Evolutionary conservation across 495 filamentous ascomycete genomes (phyloP).

Genomic region (Cairneyella variabilis): DNA sequence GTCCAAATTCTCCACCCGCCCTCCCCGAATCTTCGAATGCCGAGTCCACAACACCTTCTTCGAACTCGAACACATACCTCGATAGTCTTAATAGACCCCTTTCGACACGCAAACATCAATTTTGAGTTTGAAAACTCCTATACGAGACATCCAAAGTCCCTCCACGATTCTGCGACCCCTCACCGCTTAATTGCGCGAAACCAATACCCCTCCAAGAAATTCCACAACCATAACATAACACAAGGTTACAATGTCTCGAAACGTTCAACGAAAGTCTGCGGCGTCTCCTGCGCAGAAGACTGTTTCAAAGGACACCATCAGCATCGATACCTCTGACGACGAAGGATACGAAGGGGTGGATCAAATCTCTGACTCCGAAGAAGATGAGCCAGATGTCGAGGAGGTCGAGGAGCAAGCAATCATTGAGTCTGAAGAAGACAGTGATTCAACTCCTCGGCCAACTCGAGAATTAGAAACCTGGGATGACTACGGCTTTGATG

Average conservation of each 20-base stretch:
- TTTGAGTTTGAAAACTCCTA: not conserved
- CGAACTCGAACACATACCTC: not conserved
- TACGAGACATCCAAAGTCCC: not conserved
- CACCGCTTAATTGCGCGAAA: conserved; percentile 21
- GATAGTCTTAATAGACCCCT: conserved; percentile 14
- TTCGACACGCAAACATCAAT: not conserved
- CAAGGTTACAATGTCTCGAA: conserved; percentile 44
- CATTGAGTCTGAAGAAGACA: conserved; percentile 51
- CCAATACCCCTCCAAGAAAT: conserved; percentile 6
- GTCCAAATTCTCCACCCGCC: conserved; percentile 17
- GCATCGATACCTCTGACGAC: conserved; percentile 56
- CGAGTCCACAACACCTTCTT: conserved; percentile 7
- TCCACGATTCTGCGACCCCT: not conserved
- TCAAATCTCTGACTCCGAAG: conserved; percentile 72
- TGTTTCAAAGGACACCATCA: conserved; percentile 34
- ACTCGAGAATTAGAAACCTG: conserved; percentile 46
- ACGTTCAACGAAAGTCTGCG: conserved; percentile 47
- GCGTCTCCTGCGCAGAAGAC: conserved; percentile 37
- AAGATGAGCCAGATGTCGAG: conserved; percentile 69
- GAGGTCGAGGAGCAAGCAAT: conserved; percentile 72
- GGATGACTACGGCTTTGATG: conserved; percentile 54
- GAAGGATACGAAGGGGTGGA: conserved; percentile 67
- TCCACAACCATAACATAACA: conserved; percentile 6
- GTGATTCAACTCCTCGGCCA: conserved; percentile 30
- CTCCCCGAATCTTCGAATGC: conserved; percentile 22